These are phyloP conservation scores for Mycena pura DNA, from an alignment of 768 basidiomycete genomes.

Conservation along the genomic window DNA sequence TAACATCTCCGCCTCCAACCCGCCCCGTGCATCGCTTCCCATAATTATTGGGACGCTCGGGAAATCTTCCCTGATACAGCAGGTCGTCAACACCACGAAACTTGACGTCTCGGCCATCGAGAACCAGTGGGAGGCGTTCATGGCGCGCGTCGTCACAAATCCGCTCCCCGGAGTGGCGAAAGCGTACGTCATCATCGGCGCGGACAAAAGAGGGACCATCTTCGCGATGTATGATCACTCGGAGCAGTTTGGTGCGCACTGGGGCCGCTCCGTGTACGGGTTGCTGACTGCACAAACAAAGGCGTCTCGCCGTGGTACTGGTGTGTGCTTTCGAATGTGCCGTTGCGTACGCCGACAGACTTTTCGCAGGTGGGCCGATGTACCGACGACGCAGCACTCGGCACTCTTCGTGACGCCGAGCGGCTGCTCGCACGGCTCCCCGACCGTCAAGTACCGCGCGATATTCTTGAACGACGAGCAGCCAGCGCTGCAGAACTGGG, in stretches of 20 bases:
- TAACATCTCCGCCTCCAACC: slow-evolving; percentile 54
- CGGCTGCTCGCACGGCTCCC: slow-evolving; percentile 63
- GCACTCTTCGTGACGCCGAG: slow-evolving; percentile 52
- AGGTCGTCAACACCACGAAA: slow-evolving; percentile 57
- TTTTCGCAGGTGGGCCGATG: slow-evolving; percentile 74
- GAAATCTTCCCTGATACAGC: slow-evolving; percentile 58
- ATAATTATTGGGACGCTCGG: slow-evolving; percentile 74
- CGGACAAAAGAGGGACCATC: slow-evolving; percentile 74
- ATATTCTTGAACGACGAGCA: slow-evolving; percentile 83
- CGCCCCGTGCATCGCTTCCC: slow-evolving; percentile 42
- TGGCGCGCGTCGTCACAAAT: slow-evolving; percentile 57
- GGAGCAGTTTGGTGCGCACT: slow-evolving; percentile 64
- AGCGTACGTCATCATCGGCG: slow-evolving; percentile 72
- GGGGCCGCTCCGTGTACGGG: not conserved
- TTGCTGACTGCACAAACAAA: slow-evolving; percentile 32
- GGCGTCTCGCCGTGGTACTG: slow-evolving; percentile 77
- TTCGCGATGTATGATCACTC: slow-evolving; percentile 72
- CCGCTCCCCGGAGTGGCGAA: slow-evolving; percentile 62
- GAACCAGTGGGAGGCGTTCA: slow-evolving; percentile 73
- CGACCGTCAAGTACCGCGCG: slow-evolving; percentile 74
- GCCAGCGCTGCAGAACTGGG: slow-evolving; percentile 76
- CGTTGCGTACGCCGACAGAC: not conserved
- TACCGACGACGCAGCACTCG: slow-evolving; percentile 59
- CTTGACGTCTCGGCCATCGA: slow-evolving; percentile 63
- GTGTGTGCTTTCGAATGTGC: slow-evolving; percentile 39